These are phyloP conservation scores for Eimeria tenella DNA, from an alignment of 169 alveolate genomes.

Conservation along the genomic window DNA sequence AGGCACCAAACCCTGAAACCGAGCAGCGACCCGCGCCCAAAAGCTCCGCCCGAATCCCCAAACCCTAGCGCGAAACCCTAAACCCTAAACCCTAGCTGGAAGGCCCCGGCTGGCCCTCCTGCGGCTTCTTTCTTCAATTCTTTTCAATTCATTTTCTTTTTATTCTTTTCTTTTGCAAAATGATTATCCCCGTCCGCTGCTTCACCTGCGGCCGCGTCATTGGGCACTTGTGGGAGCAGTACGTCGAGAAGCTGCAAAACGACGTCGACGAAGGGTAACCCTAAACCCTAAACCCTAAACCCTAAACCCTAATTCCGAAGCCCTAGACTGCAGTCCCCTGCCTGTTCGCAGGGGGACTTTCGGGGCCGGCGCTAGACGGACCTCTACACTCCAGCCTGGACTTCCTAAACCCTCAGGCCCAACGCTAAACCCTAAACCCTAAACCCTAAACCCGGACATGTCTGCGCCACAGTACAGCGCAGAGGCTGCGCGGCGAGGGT, in stretches of 20 bases:
- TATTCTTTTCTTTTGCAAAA: conserved; percentile 54
- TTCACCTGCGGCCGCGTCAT: conserved; percentile 99
- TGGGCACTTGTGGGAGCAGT: conserved; percentile 98
- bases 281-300: background rate
- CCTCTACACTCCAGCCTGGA: no score
- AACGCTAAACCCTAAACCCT: no score
- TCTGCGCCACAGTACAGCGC: no score
- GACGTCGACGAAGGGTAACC: conserved; percentile 93
- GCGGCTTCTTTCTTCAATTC: background rate
- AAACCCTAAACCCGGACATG: no score
- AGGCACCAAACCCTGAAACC: no score
- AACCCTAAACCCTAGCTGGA: no score
- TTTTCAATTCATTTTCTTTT: background rate
- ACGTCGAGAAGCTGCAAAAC: conserved; percentile 92
- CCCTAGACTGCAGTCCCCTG: background rate
- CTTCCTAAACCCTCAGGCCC: no score
- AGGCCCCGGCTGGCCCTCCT: background rate
- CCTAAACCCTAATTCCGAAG: background rate
- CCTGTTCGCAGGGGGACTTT: background rate
- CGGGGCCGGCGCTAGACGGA: no score
- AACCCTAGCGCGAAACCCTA: no score
- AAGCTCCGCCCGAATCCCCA: no score
- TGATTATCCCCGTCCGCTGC: conserved; percentile 99
- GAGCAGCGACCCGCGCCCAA: no score
- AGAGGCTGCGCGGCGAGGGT: no score